Conservation (phyloP, 768 basidiomycete species). For the Suillus alpinus region DNA sequence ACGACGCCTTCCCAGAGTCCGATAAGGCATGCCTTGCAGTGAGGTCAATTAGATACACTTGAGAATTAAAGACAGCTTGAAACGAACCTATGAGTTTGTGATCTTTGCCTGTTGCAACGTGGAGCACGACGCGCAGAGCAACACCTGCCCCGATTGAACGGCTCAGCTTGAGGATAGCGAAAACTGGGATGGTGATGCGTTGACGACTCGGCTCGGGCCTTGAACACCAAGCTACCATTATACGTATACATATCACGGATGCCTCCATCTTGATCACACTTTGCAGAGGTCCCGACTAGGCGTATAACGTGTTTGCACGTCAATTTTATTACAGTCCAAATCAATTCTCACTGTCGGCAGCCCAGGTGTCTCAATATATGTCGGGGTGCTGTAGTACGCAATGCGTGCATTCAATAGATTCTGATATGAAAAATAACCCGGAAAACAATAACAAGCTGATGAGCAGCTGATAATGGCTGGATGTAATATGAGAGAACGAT, state of each 20-base stretch:
- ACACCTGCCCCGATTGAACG: constrained; percentile 2
- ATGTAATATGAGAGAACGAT: too few species aligned
- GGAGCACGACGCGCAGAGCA: too few species aligned
- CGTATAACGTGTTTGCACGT: neutral
- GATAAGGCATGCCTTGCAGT: constrained; percentile 63
- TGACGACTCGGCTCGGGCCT: neutral
- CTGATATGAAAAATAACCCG: too few species aligned
- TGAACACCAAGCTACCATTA: neutral
- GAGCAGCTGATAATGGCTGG: too few species aligned
- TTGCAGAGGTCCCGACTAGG: neutral
- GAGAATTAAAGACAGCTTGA: neutral
- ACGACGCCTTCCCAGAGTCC: constrained; percentile 81
- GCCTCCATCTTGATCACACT: neutral
- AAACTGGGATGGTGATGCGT: neutral
- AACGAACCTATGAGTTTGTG: constrained; percentile 6
- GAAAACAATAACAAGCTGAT: too few species aligned
- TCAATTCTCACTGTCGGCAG: neutral
- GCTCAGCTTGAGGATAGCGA: neutral
- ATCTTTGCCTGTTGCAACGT: too few species aligned
- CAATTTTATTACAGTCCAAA: neutral
- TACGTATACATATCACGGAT: neutral
- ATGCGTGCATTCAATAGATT: too few species aligned
- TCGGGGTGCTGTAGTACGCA: too few species aligned
- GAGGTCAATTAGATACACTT: constrained; percentile 15
- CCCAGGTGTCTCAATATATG: neutral